phyloP scores from a whole-genome alignment of 2,329 filamentous ascomycete species.

The Colletotrichum sp. region DNA sequence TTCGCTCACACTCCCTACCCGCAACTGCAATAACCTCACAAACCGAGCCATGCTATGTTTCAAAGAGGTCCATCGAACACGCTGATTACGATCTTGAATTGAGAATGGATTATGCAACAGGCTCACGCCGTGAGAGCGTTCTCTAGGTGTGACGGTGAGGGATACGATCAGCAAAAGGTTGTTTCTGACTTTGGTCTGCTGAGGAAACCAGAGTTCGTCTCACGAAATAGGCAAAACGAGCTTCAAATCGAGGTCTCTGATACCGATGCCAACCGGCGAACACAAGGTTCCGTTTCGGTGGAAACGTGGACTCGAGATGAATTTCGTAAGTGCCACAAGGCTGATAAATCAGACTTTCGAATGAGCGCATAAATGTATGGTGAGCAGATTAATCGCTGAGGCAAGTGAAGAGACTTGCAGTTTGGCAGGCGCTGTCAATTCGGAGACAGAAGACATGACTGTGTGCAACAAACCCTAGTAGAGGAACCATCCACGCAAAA shows the following conservation, averaged over 20 bases:
- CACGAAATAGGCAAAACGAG: neutral
- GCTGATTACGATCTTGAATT: neutral
- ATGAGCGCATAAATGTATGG: no score
- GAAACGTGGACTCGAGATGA: neutral
- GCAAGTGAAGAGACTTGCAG: no score
- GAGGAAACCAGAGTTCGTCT: neutral
- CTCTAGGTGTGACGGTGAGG: neutral
- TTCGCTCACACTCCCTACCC: neutral
- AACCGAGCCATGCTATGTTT: neutral
- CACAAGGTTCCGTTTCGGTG: rapidly evolving
- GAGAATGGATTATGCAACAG: neutral
- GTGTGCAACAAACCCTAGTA: no score
- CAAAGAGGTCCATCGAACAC: neutral
- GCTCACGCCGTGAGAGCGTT: neutral
- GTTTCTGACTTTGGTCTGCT: rapidly evolving
- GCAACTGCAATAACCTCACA: rapidly evolving
- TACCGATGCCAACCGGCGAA: neutral
- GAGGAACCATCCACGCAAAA: neutral
- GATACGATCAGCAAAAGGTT: rapidly evolving
- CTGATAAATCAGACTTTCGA: neutral
- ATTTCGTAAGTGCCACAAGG: neutral
- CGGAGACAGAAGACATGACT: no score
- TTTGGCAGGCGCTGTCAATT: no score
- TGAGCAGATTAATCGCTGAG: rapidly evolving
- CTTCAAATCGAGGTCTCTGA: neutral